Evolutionary conservation across 352 stramenopile genomes (phyloP), one percentile per base, ranked within the genome.

Genomic region (Phytophthora constricta): DNA sequence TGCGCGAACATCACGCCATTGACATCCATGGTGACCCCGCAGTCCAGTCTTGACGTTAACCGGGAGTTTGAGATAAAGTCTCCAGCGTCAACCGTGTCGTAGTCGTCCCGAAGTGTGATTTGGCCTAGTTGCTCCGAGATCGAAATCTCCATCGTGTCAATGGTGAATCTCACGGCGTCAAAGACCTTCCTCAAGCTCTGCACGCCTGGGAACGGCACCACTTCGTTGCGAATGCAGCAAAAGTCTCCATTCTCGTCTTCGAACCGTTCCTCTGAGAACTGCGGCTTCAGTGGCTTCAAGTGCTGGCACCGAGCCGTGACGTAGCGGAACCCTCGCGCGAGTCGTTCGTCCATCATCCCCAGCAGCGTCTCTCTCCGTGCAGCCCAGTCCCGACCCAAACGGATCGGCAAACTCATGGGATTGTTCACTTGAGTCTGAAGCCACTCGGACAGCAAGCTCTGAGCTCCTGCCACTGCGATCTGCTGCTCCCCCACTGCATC

Each of bases 91-190:
- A 60, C 45, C 4, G 33, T 19, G 19, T 70, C 62, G 23, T 70
- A 64, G 53, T 70, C 61, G 5, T 69, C 61, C 20, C 61, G 45
- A 3, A 63, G 10, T 23, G 62, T 79, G 2, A 79, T 62, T 9
- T 79, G 63, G 0, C 60, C 64, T 11, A 79, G 52, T 13, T 45
- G 45, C 49, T 78, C 73, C 0, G 73, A 79, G 13, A 81, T 74
- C 16, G 22, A 63, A 48, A 81, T 81, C 48, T 81, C 73, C 27
- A 76, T 47, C 14, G 55, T 76, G 23, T 62, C 37, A 22, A 79
- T n/a, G 17, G 51, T 69, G 61, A 70, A 74, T 26, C 63, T 58
- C 45, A 75, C 39, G 16, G 72, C 72, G 34, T 81, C 66, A 34
- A 75, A 78, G 4, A 81, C 65, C 7, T 72, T 37, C 1, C 39